Base-by-base conservation (phyloP, 116 monocot species). In the Trichopus zeylanicus region DNA sequence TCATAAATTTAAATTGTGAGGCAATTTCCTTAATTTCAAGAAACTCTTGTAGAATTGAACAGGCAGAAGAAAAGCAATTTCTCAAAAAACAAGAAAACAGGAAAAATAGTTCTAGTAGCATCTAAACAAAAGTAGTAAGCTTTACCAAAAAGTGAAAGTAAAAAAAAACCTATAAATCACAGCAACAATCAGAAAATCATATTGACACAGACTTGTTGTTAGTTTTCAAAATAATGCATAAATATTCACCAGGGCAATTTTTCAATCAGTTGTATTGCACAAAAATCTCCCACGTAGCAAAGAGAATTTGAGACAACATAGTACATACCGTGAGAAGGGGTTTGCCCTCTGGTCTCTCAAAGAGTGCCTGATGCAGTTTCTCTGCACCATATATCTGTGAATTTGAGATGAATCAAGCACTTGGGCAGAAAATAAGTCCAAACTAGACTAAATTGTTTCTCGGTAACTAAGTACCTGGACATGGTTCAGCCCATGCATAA, bases 401-500 rank as follows among this genome's bases (percentile, higher is more conserved):
- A 42, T 16, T 46, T 24, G 27, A 42, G 20, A 13, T 5, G 26
- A 56, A 12, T 25, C 23, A 27, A 32, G 35, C 28, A 48, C 6
- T 13, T 57, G 21, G 47, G 5, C 48, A 13, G 4, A 7, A n/a
- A 38, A 58, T 15, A 21, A 20, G 18, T 58, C 21, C 6, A 21
- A 11, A 55, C 29, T 55, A 29, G 26, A 28, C 11, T 21, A 61
- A 21, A 7, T 54, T 26, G 10, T 28, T 49, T 19, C 11, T 27
- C 26, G 10, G 29, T 11, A 64, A 54, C 20, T 46, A 34, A 28
- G 28, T 75, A 93, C 88, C 93, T 86, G 80, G 47, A 86, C 67
- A 60, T 63, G 47, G 55, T 86, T 93, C 22, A 93, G 74, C 18
- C 93, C 93, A 69, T 86, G 93, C 93, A 93, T 89, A 69, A 93